Conservation (phyloP, 2,329 filamentous ascomycete genomes). For the Aspergillus sp. region DNA sequence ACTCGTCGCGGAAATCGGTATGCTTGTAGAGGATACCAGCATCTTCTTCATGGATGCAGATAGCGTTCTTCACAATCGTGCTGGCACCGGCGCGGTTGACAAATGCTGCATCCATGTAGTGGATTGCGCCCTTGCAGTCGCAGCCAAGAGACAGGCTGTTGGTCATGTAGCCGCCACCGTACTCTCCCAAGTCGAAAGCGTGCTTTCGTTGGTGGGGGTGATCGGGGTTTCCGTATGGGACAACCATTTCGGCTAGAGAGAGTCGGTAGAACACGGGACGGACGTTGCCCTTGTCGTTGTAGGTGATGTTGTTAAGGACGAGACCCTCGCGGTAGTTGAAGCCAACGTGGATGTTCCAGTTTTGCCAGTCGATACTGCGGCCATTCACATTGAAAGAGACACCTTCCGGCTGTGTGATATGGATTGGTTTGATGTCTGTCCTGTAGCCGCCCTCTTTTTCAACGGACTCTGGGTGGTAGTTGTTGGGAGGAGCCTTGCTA, state of each 20-base stretch:
- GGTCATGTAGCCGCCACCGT: constrained; percentile 51
- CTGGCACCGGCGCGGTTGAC: constrained; percentile 74
- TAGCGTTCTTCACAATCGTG: constrained; percentile 84
- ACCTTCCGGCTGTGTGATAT: constrained; percentile 84
- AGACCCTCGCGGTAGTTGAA: constrained; percentile 95
- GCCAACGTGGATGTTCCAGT: constrained; percentile 88
- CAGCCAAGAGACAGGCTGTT: constrained; percentile 48
- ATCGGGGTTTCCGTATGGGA: constrained; percentile 46
- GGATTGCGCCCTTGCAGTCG: constrained; percentile 61
- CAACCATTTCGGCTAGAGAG: constrained; percentile 85
- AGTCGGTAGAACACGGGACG: constrained; percentile 85
- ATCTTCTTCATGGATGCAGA: constrained; percentile 95
- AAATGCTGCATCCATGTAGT: constrained; percentile 87
- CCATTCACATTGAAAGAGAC: constrained; percentile 81
- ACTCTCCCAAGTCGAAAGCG: constrained; percentile 49
- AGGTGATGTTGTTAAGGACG: constrained; percentile 85
- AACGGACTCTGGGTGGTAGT: constrained; percentile 75
- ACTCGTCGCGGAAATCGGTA: constrained; percentile 89
- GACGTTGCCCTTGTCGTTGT: constrained; percentile 76
- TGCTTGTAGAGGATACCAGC: constrained; percentile 91
- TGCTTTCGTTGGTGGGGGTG: constrained; percentile 51
- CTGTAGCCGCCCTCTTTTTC: constrained; percentile 74
- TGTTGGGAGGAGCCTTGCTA: constrained; percentile 69
- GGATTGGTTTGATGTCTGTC: constrained; percentile 77
- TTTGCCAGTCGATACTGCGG: constrained; percentile 80